These are phyloP conservation scores for Hirschfeldia incana DNA, from an alignment of 345 rosid genomes.

Conservation along the genomic window DNA sequence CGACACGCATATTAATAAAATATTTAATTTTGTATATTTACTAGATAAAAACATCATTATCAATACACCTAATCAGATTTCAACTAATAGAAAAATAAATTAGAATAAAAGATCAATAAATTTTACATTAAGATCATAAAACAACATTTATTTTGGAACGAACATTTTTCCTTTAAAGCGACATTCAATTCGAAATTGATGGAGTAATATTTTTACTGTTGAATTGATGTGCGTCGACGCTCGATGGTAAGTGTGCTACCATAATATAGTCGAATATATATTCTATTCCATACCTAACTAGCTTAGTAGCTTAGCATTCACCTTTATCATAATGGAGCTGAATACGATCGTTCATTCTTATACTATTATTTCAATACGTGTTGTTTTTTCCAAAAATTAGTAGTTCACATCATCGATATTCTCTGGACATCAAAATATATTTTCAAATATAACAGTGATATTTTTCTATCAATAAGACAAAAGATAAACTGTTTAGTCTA, in stretches of 20 bases:
- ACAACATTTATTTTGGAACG: too few species aligned
- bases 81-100: too few species aligned
- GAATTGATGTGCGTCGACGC: too few species aligned
- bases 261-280: constrained; percentile 6
- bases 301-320: constrained; percentile 28
- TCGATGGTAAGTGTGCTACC: background rate
- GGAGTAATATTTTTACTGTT: too few species aligned
- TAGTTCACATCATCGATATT: background rate
- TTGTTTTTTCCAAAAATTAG: background rate
- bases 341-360: constrained; percentile 13
- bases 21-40: too few species aligned
- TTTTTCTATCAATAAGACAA: background rate
- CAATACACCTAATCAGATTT: too few species aligned
- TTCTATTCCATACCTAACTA: constrained; percentile 37
- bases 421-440: background rate
- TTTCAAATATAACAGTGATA: background rate
- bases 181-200: too few species aligned
- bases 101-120: too few species aligned
- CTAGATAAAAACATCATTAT: too few species aligned
- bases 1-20: too few species aligned
- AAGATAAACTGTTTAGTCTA: background rate
- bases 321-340: constrained; percentile 34
- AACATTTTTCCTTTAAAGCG: too few species aligned
- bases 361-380: background rate
- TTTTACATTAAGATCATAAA: too few species aligned